These are phyloP conservation scores for Clonostachys rosea DNA, from an alignment of 2,329 filamentous ascomycete genomes.

Conservation along the genomic window DNA sequence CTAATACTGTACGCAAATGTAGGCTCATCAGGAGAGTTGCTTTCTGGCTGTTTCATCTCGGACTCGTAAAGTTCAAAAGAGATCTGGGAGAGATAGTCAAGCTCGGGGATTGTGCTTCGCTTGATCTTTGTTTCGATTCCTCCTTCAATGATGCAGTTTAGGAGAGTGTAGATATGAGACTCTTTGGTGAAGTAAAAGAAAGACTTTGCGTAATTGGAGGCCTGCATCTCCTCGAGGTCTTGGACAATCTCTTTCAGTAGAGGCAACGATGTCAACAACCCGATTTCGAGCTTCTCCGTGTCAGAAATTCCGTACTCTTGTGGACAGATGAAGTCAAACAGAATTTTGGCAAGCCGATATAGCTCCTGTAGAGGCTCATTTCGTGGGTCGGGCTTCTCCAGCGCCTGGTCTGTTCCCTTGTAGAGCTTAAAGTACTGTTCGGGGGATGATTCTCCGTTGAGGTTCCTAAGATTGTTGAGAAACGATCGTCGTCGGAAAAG, in stretches of 20 bases:
- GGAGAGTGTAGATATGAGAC: conserved; percentile 94
- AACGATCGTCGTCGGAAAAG: conserved; percentile 59
- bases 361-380: conserved; percentile 88
- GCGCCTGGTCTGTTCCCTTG: conserved; percentile 64
- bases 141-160: conserved; percentile 97
- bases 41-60: conserved; percentile 58
- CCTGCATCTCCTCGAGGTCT: conserved; percentile 95
- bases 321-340: conserved; percentile 97
- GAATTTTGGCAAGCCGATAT: conserved; percentile 87
- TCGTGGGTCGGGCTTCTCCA: conserved; percentile 73
- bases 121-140: conserved; percentile 97
- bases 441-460: conserved; percentile 50
- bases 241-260: conserved; percentile 95
- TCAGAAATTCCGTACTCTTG: conserved; percentile 98
- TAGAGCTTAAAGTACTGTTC: conserved; percentile 89
- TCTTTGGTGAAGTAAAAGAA: conserved; percentile 99
- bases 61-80: conserved; percentile 98
- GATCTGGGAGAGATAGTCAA: conserved; percentile 96
- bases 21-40: conserved; percentile 36
- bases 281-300: conserved; percentile 97
- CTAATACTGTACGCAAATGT: conserved; percentile 93
- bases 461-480: conserved; percentile 46
- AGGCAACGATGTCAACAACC: conserved; percentile 86
- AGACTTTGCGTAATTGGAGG: conserved; percentile 86
- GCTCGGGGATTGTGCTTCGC: conserved; percentile 89